Conservation (phyloP, 1,139 yeast species). For the Diutina sp. region DNA sequence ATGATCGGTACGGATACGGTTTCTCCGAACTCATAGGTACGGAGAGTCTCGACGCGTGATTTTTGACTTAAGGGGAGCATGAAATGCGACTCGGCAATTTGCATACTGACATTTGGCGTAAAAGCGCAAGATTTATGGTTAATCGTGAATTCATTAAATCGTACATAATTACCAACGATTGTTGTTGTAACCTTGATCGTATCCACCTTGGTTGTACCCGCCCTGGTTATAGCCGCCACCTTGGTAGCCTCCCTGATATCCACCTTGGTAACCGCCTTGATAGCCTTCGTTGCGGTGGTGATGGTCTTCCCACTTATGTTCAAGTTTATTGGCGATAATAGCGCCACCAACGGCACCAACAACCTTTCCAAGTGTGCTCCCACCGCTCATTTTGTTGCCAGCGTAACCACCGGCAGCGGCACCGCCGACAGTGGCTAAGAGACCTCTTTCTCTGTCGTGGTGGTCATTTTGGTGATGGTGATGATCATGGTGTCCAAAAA, state of each 20-base stretch:
- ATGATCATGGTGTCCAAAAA: neutral
- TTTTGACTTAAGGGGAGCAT: neutral
- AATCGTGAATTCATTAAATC: neutral
- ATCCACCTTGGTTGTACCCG: neutral
- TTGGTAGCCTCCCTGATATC: neutral
- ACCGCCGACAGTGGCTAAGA: neutral
- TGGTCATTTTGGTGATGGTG: neutral
- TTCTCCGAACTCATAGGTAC: neutral
- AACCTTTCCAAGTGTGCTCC: neutral
- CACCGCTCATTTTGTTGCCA: neutral
- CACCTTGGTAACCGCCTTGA: neutral
- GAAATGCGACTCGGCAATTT: neutral
- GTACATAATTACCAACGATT: neutral
- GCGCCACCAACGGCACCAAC: constrained; percentile 1
- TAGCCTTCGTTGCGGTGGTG: neutral
- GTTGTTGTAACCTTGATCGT: neutral
- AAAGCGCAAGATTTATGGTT: neutral
- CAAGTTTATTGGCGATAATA: neutral
- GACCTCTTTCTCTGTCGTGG: neutral
- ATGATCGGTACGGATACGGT: neutral
- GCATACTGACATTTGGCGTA: neutral
- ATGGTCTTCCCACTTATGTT: neutral
- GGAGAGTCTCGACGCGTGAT: neutral
- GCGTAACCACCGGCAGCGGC: neutral
- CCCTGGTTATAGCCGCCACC: neutral